Percentiles rank a stretch among this genome's conserved stretches.
These are phyloP conservation scores for Beta macrorhiza DNA, from an alignment of 179 eudicot genomes.

Conservation along the genomic window DNA sequence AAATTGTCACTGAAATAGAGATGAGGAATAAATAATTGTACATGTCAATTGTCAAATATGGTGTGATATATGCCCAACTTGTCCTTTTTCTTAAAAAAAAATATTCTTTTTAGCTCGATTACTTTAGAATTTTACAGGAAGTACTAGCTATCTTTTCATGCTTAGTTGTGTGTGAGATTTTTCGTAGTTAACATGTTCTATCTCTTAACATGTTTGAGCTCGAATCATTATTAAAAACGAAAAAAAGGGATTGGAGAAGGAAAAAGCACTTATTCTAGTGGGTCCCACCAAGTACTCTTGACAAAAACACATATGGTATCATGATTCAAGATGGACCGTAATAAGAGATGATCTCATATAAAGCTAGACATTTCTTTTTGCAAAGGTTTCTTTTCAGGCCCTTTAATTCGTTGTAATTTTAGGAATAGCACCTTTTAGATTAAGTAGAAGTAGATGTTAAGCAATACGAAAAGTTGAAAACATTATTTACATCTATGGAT, in stretches of 20 bases:
- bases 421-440: constrained; percentile 4
- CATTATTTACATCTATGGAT: too few relatives aligned
- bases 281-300: constrained; percentile 15
- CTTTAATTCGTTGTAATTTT: constrained; percentile 3
- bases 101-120: neutral
- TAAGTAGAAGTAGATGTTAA: neutral
- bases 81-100: neutral
- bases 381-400: constrained; percentile 19
- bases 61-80: neutral
- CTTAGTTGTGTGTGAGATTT: constrained; percentile 16
- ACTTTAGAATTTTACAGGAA: neutral
- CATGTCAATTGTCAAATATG: neutral
- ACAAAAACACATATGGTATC: constrained; percentile 22
- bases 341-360: constrained; percentile 5
- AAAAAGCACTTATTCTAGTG: constrained; percentile 1
- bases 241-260: neutral
- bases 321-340: constrained; percentile 6
- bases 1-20: too few relatives aligned
- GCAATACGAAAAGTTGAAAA: too few relatives aligned
- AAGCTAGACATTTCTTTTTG: constrained; percentile 17
- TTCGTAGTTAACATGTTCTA: neutral
- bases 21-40: too few relatives aligned
- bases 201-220: neutral
- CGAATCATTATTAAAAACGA: neutral
- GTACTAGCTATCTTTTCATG: neutral